Base-by-base conservation (phyloP, 2,329 filamentous ascomycete genomes). In the Myrmaecium sp. region DNA sequence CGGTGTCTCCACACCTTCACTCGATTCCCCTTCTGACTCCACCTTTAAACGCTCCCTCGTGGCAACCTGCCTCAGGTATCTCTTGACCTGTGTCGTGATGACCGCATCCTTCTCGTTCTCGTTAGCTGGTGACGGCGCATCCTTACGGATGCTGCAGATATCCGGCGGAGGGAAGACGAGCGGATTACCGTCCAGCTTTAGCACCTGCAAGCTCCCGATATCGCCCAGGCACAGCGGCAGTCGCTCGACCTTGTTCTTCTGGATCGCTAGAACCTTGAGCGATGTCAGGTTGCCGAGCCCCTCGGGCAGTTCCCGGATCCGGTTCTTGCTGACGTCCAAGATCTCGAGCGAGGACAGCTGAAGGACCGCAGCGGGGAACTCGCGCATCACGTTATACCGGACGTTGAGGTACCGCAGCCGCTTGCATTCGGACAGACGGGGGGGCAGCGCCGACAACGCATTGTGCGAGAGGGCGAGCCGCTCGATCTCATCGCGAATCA, bases 101-200 rank as follows among this genome's bases (percentile, higher is more conserved):
- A 65, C 58, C 16, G 61, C 62, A 40, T 71, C 68, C 39, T 64
- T 64, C 46, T 73, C 67, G 33, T 66, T 66, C 27, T 70, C 66
- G 14, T 60, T 62, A 39, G 63, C 55, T 11, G 58, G 54, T 18
- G 58, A 57, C 7, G 50, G 47, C 3, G 46, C 39, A 35, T 51
- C 48, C 26, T 41, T 44, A 15, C 29, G 17, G 35, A 60, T 50
- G 17, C 47, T 47, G 39, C 47, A 54, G 17, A 55, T 47, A 6
- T 62, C 56, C 2, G 47, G 46, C 5, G 60, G 75, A 3, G 83
- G 83, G 40, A 86, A 86, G 31, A 65, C 68, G 31, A 94, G 67
- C 6, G 80, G 80, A 40, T 94, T 94, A 23, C 82, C 82, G 31
- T 86, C 78, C 18, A 94, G 69, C 50, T 92, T 93, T 30, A 95